Conservation (phyloP, 441 rosid species). For the Hura crepitans region DNA sequence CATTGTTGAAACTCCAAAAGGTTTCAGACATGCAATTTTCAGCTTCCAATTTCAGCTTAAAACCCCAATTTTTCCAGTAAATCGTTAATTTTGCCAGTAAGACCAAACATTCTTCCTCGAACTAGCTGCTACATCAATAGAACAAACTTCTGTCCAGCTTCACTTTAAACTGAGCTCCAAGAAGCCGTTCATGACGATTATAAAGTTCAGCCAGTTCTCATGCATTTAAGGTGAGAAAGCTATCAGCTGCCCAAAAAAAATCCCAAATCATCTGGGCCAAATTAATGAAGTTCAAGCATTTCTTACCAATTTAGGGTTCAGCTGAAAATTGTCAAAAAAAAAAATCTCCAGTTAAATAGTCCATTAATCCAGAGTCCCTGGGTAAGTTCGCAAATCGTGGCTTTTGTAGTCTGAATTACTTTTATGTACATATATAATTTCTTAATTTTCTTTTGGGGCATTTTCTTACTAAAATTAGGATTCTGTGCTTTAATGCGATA, state of each 20-base stretch:
- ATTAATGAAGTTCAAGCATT: conserved; percentile 21
- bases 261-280: background rate
- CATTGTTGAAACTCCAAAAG: background rate
- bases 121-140: conserved; percentile 6
- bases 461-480: background rate
- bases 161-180: conserved; percentile 3
- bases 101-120: background rate
- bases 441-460: background rate
- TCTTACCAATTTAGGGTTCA: conserved; percentile 26
- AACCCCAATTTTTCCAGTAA: background rate
- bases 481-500: conserved; percentile 34
- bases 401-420: background rate
- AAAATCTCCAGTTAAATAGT: conserved; percentile 15
- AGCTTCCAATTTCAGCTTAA: conserved; percentile 4
- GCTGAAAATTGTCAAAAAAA: conserved; percentile 17
- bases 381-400: background rate
- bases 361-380: conserved; percentile 39
- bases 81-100: background rate
- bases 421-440: background rate
- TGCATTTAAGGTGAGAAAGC: conserved; percentile 7
- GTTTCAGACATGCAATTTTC: background rate
- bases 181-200: background rate
- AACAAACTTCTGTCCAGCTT: background rate
- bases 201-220: conserved; percentile 7
- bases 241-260: conserved; percentile 5